Evolutionary conservation across 1,139 yeast genomes (phyloP), one percentile per base, ranked within the genome.

Genomic region (Geotrichum aggregatum): DNA sequence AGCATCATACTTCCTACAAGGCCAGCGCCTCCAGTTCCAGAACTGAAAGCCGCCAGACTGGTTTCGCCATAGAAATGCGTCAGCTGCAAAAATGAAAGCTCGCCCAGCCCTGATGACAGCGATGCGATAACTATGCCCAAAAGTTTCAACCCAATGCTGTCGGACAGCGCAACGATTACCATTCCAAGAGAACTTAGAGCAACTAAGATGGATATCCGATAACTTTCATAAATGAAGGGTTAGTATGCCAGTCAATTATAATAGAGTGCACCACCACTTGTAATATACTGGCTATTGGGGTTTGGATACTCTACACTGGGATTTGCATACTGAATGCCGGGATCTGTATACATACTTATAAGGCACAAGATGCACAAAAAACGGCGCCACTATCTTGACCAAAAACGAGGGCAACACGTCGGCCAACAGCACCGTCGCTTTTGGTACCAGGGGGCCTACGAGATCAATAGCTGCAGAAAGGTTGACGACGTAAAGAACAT

Each of bases 11-110:
- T 83, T 0, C 98, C 98, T 19, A 80, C 77, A 2, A 91, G 68
- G 0, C 98, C 98, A 0, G 98, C 98, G 11, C 88, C 95, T 0
- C 98, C 98, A 0, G 98, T 92, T 0, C 98, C 98, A 13, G 89
- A 79, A 35, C 95, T 85, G 79, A 94, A 92, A 0, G 95, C 97
- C 47, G 86, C 82, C 45, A 92, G 73, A 2, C 96, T 76, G 18
- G 69, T 65, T 33, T 76, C 76, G 18, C 74, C 74, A 58, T 71
- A 71, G 52, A 63, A 70, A 65, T 88, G 95, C 0, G 96, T 87
- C 66, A 92, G 71, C 65, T 87, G 95, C 47, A 92, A 70, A 59
- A 91, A 92, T 0, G 96, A 86, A 16, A 87, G 74, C 64, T 92
- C 98, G 0, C 98, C 98, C 26, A 89, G 69, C 0, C 98, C 98